A percentile compares a stretch with the other conserved stretches of the same genome.
phyloP scores from a whole-genome alignment of 768 basidiomycete genomes.

The Boletus patriciae region DNA sequence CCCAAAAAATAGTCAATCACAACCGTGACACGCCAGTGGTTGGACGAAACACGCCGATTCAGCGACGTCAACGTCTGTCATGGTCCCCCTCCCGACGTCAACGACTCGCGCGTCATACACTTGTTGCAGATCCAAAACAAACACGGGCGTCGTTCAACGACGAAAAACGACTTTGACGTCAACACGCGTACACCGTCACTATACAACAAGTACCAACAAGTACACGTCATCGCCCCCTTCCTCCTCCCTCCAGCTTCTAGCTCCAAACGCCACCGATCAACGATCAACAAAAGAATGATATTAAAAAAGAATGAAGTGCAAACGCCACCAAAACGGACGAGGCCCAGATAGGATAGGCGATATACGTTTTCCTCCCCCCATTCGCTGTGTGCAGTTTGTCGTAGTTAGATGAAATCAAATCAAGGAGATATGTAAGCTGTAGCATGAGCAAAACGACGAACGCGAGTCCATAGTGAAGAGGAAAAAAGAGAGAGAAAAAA shows the following conservation, averaged over 20 bases:
- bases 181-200: background rate
- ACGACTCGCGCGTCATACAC: too few relatives aligned
- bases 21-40: too few relatives aligned
- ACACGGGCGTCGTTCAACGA: slow-evolving; percentile 13
- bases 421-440: slow-evolving; percentile 9
- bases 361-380: slow-evolving; percentile 5
- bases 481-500: background rate
- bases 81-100: too few relatives aligned
- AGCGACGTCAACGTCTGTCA: too few relatives aligned
- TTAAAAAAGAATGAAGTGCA: slow-evolving; percentile 29
- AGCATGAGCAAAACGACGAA: slow-evolving; percentile 12
- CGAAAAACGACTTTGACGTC: background rate
- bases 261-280: slow-evolving; percentile 9
- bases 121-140: background rate
- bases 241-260: background rate
- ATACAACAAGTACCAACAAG: background rate
- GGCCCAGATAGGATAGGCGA: slow-evolving; percentile 10
- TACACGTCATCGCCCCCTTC: background rate
- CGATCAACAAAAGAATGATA: slow-evolving; percentile 29
- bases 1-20: too few relatives aligned
- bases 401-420: slow-evolving; percentile 7
- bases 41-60: too few relatives aligned
- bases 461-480: slow-evolving; percentile 15
- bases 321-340: slow-evolving; percentile 8
- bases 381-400: background rate